A percentile compares a stretch with the other conserved stretches of the same genome.
Evolutionary conservation across 2,329 filamentous ascomycete genomes (phyloP).

Genomic region (Spiromastix sp.): DNA sequence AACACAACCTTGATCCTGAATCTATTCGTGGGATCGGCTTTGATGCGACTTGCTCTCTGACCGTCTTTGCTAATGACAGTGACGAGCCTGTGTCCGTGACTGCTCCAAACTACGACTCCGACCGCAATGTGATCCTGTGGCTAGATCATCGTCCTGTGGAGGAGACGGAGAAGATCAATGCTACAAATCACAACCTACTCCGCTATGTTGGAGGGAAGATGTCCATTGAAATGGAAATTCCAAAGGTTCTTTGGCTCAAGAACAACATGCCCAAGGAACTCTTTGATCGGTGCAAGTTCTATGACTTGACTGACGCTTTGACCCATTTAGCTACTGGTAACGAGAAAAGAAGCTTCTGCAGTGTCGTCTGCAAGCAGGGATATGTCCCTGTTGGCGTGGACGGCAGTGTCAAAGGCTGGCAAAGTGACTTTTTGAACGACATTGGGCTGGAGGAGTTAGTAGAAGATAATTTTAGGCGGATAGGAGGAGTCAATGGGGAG

Average conservation of each 20-base stretch:
- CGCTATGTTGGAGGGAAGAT: constrained; percentile 96
- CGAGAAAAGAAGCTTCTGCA: constrained; percentile 89
- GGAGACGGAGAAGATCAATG: constrained; percentile 89
- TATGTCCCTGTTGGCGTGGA: constrained; percentile 96
- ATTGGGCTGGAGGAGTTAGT: constrained; percentile 81
- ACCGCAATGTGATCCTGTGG: constrained; percentile 95
- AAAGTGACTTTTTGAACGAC: constrained; percentile 79
- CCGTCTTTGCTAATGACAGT: constrained; percentile 80
- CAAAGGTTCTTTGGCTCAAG: constrained; percentile 96
- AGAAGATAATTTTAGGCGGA: constrained; percentile 79
- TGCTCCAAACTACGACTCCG: constrained; percentile 74
- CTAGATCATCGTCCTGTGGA: constrained; percentile 86
- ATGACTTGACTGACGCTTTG: constrained; percentile 83
- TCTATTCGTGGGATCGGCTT: constrained; percentile 87
- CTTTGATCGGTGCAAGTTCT: constrained; percentile 92
- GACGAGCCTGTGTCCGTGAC: constrained; percentile 88
- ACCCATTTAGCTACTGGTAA: constrained; percentile 90
- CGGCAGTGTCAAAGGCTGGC: constrained; percentile 95
- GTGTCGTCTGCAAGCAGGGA: constrained; percentile 93
- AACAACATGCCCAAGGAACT: constrained; percentile 91
- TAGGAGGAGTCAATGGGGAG: constrained; percentile 91
- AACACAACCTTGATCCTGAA: constrained; percentile 66
- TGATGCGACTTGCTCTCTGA: constrained; percentile 94
- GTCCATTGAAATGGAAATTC: constrained; percentile 99
- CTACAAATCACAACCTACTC: constrained; percentile 81